Evolutionary conservation across 1,139 yeast genomes (phyloP).

Genomic region (Hyphopichia burtonii): DNA sequence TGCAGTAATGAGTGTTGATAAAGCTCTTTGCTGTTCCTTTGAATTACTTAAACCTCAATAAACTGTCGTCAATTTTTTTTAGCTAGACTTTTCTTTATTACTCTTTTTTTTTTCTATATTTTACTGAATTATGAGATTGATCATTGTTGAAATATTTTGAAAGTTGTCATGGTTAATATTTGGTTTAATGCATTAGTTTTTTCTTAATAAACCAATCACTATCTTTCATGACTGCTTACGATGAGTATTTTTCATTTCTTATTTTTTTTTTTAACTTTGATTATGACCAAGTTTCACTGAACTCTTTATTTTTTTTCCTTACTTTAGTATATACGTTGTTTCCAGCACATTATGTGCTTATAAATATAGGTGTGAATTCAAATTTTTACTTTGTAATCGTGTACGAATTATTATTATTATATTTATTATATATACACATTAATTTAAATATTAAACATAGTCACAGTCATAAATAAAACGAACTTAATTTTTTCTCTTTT

Average conservation of each 20-base stretch:
- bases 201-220: neutral
- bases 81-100: neutral
- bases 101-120: neutral
- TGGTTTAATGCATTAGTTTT: neutral
- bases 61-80: slow-evolving; percentile 1
- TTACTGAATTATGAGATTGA: neutral
- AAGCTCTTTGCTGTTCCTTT: slow-evolving; percentile 74
- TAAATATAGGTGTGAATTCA: no score
- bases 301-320: neutral
- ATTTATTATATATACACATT: no score
- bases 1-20: slow-evolving; percentile 84
- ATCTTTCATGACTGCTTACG: slow-evolving; percentile 2
- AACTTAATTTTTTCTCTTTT: neutral
- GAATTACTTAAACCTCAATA: slow-evolving; percentile 71
- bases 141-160: neutral
- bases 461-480: no score
- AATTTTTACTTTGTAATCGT: no score
- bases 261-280: neutral
- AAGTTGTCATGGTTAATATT: neutral
- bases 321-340: neutral
- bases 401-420: neutral
- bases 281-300: no score
- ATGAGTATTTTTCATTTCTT: neutral
- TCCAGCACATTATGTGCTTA: no score
- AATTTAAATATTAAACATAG: no score